Conservation (phyloP, 306 rosid genomes). For the Comarum palustre region DNA sequence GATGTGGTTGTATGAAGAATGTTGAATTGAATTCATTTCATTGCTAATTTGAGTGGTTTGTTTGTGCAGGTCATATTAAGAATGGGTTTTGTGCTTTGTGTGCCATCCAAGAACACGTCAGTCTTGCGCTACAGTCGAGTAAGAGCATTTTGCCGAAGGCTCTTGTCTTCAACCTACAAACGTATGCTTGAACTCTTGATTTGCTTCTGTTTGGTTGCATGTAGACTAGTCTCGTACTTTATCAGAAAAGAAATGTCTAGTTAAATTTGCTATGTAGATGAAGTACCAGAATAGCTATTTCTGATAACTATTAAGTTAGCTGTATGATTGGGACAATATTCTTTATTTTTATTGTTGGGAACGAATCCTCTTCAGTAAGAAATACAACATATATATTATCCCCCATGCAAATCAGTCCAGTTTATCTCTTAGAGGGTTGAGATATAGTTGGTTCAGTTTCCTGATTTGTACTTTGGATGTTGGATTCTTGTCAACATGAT, state of each 20-base stretch:
- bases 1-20: slow-evolving; percentile 1
- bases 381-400: neutral
- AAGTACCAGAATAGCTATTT: neutral
- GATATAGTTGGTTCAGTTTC: neutral
- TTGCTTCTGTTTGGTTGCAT: neutral
- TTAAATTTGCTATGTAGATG: neutral
- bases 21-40: neutral
- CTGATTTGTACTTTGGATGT: slow-evolving; percentile 16
- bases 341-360: neutral
- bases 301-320: neutral
- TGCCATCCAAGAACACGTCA: slow-evolving; percentile 93
- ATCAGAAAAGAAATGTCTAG: neutral
- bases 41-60: slow-evolving; percentile 25
- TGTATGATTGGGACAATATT: neutral
- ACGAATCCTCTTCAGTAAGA: neutral
- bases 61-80: slow-evolving; percentile 64
- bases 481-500: slow-evolving; percentile 51
- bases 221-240: neutral
- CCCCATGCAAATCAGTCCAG: neutral
- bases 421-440: neutral
- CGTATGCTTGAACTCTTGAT: slow-evolving; percentile 61
- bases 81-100: slow-evolving; percentile 97
- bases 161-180: slow-evolving; percentile 75
- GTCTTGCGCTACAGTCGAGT: slow-evolving; percentile 77
- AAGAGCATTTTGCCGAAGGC: slow-evolving; percentile 76